Conservation (phyloP, 192 early-diverging fungal species). For the Coemansia erecta region DNA sequence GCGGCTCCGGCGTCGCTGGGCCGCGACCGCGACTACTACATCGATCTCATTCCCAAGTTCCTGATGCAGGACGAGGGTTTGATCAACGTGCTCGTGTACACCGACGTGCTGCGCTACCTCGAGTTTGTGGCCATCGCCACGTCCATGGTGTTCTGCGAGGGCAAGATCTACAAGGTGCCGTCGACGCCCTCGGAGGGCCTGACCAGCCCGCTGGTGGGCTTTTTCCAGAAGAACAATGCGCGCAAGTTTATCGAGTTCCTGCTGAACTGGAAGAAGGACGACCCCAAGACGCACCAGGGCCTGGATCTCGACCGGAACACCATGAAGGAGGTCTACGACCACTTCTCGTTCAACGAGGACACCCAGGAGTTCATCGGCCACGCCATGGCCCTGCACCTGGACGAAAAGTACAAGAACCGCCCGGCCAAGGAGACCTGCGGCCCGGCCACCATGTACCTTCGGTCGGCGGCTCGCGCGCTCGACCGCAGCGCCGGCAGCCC, state of each 20-base stretch:
- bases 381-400: conserved; percentile 91
- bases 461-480: conserved; percentile 73
- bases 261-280: conserved; percentile 83
- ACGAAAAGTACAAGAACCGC: conserved; percentile 74
- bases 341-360: conserved; percentile 89
- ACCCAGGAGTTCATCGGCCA: conserved; percentile 99
- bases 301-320: conserved; percentile 72
- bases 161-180: conserved; percentile 94
- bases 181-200: conserved; percentile 85
- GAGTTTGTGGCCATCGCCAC: conserved; percentile 96
- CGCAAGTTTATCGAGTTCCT: conserved; percentile 97
- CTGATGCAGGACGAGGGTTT: conserved; percentile 99
- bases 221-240: conserved; percentile 91
- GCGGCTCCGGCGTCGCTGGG: conserved; percentile 58
- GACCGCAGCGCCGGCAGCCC: conserved; percentile 84
- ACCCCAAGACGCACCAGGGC: conserved; percentile 80
- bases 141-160: conserved; percentile 88
- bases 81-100: conserved; percentile 94
- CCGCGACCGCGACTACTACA: conserved; percentile 87
- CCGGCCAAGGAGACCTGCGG: conserved; percentile 86
- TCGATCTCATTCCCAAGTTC: conserved; percentile 99
- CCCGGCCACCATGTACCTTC: conserved; percentile 88
- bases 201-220: conserved; percentile 79
- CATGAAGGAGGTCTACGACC: conserved; percentile 84
- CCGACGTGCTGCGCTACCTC: conserved; percentile 96